Evolutionary conservation across 139 green algal species (phyloP).

Genomic region (Chlamydomonas incerta): DNA sequence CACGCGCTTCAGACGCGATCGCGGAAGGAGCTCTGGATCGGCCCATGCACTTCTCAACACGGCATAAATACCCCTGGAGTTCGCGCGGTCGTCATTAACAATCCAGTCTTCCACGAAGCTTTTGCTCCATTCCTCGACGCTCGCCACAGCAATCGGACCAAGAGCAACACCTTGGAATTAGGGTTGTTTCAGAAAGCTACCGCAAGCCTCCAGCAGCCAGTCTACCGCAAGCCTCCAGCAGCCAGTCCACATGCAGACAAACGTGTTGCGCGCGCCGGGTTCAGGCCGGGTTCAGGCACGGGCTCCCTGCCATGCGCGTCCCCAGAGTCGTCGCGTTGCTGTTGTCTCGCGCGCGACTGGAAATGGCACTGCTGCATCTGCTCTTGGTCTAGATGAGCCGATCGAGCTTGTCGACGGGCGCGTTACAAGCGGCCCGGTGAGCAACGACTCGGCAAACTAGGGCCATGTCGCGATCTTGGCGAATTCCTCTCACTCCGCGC

Average conservation of each 20-base stretch:
- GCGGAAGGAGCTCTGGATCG: too few species aligned
- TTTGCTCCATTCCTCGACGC: too few species aligned
- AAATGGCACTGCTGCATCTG: not conserved
- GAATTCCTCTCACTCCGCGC: not conserved
- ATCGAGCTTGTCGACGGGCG: constrained; percentile 30
- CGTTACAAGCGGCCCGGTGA: constrained; percentile 34
- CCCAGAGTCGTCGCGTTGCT: too few species aligned
- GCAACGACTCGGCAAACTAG: not conserved
- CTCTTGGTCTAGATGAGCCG: constrained; percentile 18
- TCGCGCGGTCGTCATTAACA: too few species aligned
- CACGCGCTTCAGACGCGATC: too few species aligned
- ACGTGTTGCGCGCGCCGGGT: not conserved
- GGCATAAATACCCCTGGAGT: too few species aligned
- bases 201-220: too few species aligned
- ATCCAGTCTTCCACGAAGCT: too few species aligned
- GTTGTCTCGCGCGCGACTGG: not conserved
- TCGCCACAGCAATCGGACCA: not conserved
- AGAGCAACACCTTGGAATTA: not conserved
- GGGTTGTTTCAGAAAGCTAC: not conserved
- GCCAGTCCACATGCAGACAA: not conserved
- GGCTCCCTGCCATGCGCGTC: not conserved
- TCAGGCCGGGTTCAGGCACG: not conserved
- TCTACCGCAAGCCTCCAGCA: too few species aligned
- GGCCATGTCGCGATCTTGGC: not conserved
- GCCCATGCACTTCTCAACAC: too few species aligned